phyloP scores from a whole-genome alignment of 805 yeast genomes.

The Jamesozyma spencerorum region DNA sequence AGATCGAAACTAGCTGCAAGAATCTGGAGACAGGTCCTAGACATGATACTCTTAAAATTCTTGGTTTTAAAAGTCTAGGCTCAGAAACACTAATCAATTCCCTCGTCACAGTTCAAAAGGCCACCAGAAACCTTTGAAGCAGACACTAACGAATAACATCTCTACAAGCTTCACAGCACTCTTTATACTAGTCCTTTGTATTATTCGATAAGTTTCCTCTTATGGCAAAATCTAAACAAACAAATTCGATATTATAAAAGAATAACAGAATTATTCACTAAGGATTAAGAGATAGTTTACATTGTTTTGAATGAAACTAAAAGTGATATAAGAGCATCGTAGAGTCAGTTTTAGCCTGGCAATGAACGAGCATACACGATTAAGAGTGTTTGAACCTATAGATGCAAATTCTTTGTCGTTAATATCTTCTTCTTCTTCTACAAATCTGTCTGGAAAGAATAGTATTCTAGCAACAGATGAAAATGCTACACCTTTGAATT shows the following conservation, averaged over 20 bases:
- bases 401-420: constrained; percentile 23
- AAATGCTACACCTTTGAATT: constrained; percentile 15
- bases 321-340: too few species aligned
- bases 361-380: constrained; percentile 9
- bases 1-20: constrained; percentile 4
- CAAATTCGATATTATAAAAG: neutral
- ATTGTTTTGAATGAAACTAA: too few species aligned
- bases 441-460: constrained; percentile 6
- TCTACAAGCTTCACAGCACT: neutral
- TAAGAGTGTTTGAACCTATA: constrained; percentile 19
- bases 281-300: neutral
- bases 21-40: constrained; percentile 5
- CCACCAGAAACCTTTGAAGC: constrained; percentile 15
- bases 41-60: constrained; percentile 4
- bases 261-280: neutral
- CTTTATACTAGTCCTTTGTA: too few species aligned
- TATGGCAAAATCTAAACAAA: constrained; percentile 8
- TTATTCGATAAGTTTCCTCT: constrained; percentile 4
- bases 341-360: too few species aligned
- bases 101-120: constrained; percentile 13
- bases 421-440: constrained; percentile 16
- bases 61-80: constrained; percentile 10
- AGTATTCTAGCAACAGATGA: constrained; percentile 7
- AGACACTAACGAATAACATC: neutral
- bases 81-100: constrained; percentile 3